These are phyloP conservation scores for Pelargonium exstipulatum DNA, from an alignment of 441 rosid genomes.

Conservation along the genomic window DNA sequence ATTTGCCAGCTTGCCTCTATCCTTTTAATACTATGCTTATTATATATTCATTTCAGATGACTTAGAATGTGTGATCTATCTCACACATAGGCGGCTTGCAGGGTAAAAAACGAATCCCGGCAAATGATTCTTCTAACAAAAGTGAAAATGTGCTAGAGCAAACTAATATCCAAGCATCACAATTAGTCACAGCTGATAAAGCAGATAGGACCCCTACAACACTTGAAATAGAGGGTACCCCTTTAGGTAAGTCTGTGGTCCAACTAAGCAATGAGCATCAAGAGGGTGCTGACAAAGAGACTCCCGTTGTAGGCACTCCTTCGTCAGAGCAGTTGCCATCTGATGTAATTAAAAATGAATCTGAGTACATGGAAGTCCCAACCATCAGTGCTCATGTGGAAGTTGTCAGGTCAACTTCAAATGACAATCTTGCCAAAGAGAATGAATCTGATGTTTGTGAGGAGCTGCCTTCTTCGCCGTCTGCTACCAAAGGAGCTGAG, in stretches of 20 bases:
- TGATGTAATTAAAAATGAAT: constrained; percentile 31
- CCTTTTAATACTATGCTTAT: constrained; percentile 1
- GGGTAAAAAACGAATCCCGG: constrained; percentile 47
- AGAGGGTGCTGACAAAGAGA: constrained; percentile 31
- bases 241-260: constrained; percentile 28
- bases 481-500: constrained; percentile 47
- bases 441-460: constrained; percentile 37
- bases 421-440: constrained; percentile 37
- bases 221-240: constrained; percentile 36
- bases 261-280: constrained; percentile 31
- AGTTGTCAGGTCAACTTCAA: constrained; percentile 32
- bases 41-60: neutral
- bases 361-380: constrained; percentile 35
- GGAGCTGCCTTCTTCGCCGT: constrained; percentile 33
- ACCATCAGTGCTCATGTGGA: constrained; percentile 29
- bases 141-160: constrained; percentile 36
- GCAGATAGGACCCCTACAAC: constrained; percentile 29
- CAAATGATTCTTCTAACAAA: constrained; percentile 34
- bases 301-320: constrained; percentile 23
- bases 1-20: constrained; percentile 18
- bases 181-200: constrained; percentile 30
- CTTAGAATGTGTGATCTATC: constrained; percentile 17
- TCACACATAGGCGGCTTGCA: constrained; percentile 29
- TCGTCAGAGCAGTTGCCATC: constrained; percentile 31
- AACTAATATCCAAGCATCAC: constrained; percentile 28